Evolutionary conservation across 495 filamentous ascomycete genomes (phyloP).

Genomic region (Penicillium dipodomyicola): DNA sequence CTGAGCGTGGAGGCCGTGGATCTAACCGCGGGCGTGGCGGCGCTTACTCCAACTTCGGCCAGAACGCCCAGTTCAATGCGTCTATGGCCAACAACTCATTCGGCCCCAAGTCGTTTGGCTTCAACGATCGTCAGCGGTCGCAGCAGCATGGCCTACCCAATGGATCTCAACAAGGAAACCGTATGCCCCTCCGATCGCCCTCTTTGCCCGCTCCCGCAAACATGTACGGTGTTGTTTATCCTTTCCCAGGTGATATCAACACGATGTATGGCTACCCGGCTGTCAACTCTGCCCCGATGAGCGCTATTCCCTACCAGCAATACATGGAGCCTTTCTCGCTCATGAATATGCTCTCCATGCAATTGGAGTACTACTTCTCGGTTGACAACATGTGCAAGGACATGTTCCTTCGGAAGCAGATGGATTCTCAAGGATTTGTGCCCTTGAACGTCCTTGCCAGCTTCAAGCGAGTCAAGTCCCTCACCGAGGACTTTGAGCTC

Average conservation of each 20-base stretch:
- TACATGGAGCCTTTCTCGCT: slow-evolving; percentile 57
- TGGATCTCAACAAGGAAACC: slow-evolving; percentile 38
- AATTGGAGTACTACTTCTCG: slow-evolving; percentile 91
- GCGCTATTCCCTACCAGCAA: slow-evolving; percentile 59
- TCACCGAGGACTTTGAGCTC: slow-evolving; percentile 70
- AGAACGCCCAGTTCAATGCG: slow-evolving; percentile 50
- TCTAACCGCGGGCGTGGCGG: slow-evolving; percentile 54
- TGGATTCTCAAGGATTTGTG: slow-evolving; percentile 96
- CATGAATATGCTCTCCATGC: slow-evolving; percentile 59
- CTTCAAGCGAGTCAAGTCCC: slow-evolving; percentile 78
- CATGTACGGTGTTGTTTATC: slow-evolving; percentile 39
- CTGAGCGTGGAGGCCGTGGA: slow-evolving; percentile 52
- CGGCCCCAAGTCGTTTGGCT: slow-evolving; percentile 40
- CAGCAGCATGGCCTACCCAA: slow-evolving; percentile 36
- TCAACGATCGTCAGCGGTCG: slow-evolving; percentile 43
- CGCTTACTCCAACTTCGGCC: slow-evolving; percentile 38
- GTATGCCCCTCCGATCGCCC: slow-evolving; percentile 49
- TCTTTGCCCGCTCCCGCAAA: slow-evolving; percentile 44
- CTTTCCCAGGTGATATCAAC: slow-evolving; percentile 41
- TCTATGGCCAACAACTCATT: slow-evolving; percentile 42
- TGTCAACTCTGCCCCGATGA: slow-evolving; percentile 57
- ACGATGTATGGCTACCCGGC: slow-evolving; percentile 51
- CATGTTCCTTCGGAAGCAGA: slow-evolving; percentile 78
- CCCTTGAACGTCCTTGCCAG: slow-evolving; percentile 67
- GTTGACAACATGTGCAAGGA: slow-evolving; percentile 96